These are phyloP conservation scores for Yarrowia deformans DNA, from an alignment of 805 yeast species.

Conservation along the genomic window DNA sequence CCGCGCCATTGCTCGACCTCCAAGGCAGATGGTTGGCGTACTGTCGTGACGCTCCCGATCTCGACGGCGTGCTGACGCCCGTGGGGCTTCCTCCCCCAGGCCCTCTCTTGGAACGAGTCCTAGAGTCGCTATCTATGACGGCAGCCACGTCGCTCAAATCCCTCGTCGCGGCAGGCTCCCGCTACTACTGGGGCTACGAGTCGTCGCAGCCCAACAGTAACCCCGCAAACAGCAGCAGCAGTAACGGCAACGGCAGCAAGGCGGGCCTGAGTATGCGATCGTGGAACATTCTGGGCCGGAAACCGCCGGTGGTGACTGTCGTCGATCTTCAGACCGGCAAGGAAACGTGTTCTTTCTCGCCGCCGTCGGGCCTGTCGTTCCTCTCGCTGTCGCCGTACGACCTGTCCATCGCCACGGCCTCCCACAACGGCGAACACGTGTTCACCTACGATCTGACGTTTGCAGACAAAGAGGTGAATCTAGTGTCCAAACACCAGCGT, in stretches of 20 bases:
- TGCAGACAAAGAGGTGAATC: conserved; percentile 58
- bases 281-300: conserved; percentile 27
- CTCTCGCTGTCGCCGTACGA: conserved; percentile 70
- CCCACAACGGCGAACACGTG: conserved; percentile 66
- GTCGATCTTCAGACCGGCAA: conserved; percentile 2
- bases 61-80: conserved; percentile 10
- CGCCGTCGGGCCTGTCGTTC: conserved; percentile 19
- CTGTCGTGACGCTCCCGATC: conserved; percentile 16
- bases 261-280: conserved; percentile 53
- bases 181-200: conserved; percentile 24
- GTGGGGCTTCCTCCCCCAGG: conserved; percentile 28
- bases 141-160: conserved; percentile 60
- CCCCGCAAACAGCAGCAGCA: conserved; percentile 52
- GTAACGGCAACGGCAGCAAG: conserved; percentile 43
- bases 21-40: conserved; percentile 34
- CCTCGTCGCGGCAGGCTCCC: conserved; percentile 57
- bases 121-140: conserved; percentile 44
- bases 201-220: background rate
- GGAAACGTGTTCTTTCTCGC: conserved; percentile 15
- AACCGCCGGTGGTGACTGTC: conserved; percentile 24
- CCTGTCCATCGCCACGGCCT: conserved; percentile 60
- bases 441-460: conserved; percentile 69
- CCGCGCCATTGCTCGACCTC: conserved; percentile 13
- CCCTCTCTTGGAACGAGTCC: conserved; percentile 10
- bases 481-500: conserved; percentile 64